Evolutionary conservation across 371 early-diverging fungal species (phyloP).

Genomic region (Syncephalis plumigaleata): DNA sequence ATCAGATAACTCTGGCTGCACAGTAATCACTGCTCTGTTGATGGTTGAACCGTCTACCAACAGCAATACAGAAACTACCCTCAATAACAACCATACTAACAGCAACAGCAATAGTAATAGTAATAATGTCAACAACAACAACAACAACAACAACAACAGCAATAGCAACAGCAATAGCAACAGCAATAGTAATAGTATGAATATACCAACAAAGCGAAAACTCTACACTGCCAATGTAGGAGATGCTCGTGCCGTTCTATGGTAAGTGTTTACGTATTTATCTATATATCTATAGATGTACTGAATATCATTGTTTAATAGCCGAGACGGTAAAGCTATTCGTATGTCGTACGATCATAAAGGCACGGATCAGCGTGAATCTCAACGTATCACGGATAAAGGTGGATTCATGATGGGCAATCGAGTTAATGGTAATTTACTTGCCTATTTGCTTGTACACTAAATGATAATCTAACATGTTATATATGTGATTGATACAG

Average conservation of each 20-base stretch:
- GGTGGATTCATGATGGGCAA: conserved; percentile 95
- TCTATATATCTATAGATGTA: not conserved
- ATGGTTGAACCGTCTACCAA: conserved; percentile 24
- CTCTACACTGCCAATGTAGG: conserved; percentile 92
- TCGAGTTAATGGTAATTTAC: conserved; percentile 78
- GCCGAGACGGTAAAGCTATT: conserved; percentile 68
- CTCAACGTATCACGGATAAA: conserved; percentile 69
- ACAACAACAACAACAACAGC: no score
- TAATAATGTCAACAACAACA: no score
- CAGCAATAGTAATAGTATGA: no score
- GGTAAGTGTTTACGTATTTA: conserved; percentile 26
- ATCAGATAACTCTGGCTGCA: conserved; percentile 75
- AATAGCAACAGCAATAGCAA: no score
- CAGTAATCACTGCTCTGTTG: conserved; percentile 73
- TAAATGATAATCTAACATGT: not conserved
- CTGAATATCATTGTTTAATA: conserved; percentile 8
- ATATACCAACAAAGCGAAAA: conserved; percentile 30
- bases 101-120: no score
- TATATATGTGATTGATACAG: conserved; percentile 13
- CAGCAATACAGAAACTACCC: conserved; percentile 2
- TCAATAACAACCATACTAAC: not conserved
- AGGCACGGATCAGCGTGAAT: conserved; percentile 79
- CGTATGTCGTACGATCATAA: conserved; percentile 95
- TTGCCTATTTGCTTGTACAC: not conserved
- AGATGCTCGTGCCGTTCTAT: conserved; percentile 85